These are phyloP conservation scores for Entomophthora muscae DNA, from an alignment of 371 early-diverging fungal species.

Conservation along the genomic window DNA sequence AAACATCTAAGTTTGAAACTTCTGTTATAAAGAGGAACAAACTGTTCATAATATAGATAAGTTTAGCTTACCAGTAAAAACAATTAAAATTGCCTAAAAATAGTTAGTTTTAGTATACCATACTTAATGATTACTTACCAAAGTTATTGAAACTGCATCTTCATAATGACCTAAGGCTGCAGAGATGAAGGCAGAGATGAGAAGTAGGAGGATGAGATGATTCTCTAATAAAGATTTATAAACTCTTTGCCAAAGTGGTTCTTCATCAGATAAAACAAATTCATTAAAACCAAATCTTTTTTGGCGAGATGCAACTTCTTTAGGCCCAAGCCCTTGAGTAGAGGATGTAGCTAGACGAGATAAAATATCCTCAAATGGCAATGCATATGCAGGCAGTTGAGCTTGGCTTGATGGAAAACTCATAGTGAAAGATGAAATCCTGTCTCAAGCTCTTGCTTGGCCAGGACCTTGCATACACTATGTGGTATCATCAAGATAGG, in stretches of 20 bases:
- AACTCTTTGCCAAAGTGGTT: neutral
- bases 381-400: too few species aligned
- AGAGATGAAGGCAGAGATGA: constrained; percentile 74
- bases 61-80: constrained; percentile 47
- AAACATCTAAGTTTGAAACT: neutral
- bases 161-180: constrained; percentile 72
- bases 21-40: neutral
- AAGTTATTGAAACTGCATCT: constrained; percentile 84
- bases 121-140: constrained; percentile 31
- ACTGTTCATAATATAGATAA: neutral
- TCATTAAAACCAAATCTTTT: neutral
- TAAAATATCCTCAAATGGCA: too few species aligned
- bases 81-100: constrained; percentile 62
- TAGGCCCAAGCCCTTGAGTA: neutral
- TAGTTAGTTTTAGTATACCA: constrained; percentile 5
- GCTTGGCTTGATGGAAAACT: too few species aligned
- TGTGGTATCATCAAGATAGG: too few species aligned
- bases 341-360: too few species aligned
- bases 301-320: neutral
- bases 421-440: too few species aligned
- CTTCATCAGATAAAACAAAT: neutral
- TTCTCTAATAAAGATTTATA: constrained; percentile 17
- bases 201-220: constrained; percentile 70
- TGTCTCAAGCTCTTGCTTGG: too few species aligned
- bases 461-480: too few species aligned